Evolutionary conservation across 1,139 yeast genomes (phyloP), one percentile per base, ranked within the genome.

Genomic region (Diutina ranongensis): DNA sequence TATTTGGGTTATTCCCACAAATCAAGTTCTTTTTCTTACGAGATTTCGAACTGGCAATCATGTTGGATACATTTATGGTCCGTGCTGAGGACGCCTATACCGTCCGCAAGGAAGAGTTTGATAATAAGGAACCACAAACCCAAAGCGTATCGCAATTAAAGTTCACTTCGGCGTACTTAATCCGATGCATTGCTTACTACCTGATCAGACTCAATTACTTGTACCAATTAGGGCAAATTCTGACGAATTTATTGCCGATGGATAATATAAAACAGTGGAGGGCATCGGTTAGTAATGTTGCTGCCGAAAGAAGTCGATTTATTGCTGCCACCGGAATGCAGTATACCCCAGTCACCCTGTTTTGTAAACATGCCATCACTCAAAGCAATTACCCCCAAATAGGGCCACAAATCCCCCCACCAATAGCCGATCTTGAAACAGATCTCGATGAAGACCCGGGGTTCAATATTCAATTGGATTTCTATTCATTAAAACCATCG

Each of bases 31-130:
- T 65, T 51, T 68, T 65, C 46, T 51, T 69, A 8, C 53, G 73
- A 34, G 74, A 69, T 54, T 69, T 70, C 50, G 74, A 68, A 50
- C 59, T 66, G 48, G 73, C 74, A 1, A 58, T 69, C 46, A 67
- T 68, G 66, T 52, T 65, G 46, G 74, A 68, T 48, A 66, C 68
- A 2, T 63, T 60, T 48, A 57, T 52, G n/a, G 51, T 52, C 35
- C 28, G 58, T 65, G n/a, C 62, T 55, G 49, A 49, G 49, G 38
- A 57, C 55, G 44, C 48, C 59, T 36, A 59, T 56, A 32, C 40
- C 47, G 12, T 61, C 64, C 0, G 32, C 16, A 9, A 46, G 40
- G 3, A 46, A 49, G 16, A 51, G 53, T n/a, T n/a, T n/a, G n/a
- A n/a, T n/a, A n/a, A n/a, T n/a, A n/a, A n/a, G n/a, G n/a, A n/a